Evolutionary conservation across 495 filamentous ascomycete genomes (phyloP).

Genomic region (Penicillium bialowiezense): DNA sequence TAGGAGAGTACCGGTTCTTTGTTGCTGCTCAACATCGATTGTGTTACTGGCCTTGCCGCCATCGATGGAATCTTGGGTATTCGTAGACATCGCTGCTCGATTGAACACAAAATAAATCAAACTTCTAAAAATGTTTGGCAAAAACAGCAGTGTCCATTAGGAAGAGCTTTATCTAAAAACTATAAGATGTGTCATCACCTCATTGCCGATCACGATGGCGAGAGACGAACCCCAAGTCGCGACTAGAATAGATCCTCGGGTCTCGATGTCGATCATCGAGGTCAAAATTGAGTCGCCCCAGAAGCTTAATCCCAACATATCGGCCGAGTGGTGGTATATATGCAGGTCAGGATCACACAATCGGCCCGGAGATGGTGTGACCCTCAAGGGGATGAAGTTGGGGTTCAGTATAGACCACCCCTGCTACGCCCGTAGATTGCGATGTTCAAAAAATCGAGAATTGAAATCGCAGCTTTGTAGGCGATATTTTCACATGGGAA

Average conservation of each 20-base stretch:
- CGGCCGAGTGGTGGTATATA: neutral
- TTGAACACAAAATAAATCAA: no score
- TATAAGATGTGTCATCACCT: neutral
- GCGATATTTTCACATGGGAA: no score
- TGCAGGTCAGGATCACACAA: no score
- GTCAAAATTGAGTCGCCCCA: neutral
- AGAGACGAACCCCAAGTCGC: neutral
- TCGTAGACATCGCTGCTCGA: slow-evolving; percentile 7
- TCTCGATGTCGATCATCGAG: neutral
- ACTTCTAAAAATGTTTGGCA: no score
- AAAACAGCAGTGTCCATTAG: no score
- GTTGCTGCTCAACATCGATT: slow-evolving; percentile 21
- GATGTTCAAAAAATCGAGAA: no score
- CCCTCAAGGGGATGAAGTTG: no score
- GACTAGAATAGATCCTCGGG: neutral
- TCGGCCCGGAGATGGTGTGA: neutral
- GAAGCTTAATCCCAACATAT: neutral
- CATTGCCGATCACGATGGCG: neutral
- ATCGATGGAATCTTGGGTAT: slow-evolving; percentile 3
- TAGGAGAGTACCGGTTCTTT: neutral
- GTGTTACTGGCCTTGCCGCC: slow-evolving; percentile 6
- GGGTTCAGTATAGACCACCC: no score
- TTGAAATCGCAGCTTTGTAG: no score
- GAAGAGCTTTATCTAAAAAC: neutral
- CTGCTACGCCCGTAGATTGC: no score